phyloP scores from a whole-genome alignment of 75 land plant species.

The Cryptomeria japonica region DNA sequence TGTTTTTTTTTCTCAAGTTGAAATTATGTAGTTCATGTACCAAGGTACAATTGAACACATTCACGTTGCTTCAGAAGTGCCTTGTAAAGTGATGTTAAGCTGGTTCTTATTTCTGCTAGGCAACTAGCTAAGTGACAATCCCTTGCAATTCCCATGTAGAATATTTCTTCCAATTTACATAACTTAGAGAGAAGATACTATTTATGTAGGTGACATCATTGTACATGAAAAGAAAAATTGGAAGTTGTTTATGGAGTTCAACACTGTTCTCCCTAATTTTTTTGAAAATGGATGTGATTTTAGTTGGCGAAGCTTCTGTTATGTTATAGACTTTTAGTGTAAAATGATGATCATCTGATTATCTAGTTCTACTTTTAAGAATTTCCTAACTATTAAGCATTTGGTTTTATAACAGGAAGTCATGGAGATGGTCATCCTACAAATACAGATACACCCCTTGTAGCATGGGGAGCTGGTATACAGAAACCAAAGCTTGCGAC shows the following conservation, averaged over 20 bases:
- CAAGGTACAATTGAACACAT: neutral
- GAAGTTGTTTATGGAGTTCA: neutral
- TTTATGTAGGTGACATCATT: neutral
- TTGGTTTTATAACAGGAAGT: conserved; percentile 57
- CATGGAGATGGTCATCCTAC: conserved; percentile 98
- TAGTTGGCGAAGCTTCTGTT: neutral
- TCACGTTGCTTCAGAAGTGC: neutral
- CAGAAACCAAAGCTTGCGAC: conserved; percentile 54
- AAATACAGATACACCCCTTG: conserved; percentile 95
- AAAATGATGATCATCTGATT: neutral
- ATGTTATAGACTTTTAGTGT: neutral
- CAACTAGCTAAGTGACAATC: neutral
- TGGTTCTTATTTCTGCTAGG: neutral
- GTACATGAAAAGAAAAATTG: neutral
- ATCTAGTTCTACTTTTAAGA: neutral
- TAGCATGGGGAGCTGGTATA: conserved; percentile 97
- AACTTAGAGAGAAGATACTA: neutral
- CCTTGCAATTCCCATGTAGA: neutral
- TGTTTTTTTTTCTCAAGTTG: neutral
- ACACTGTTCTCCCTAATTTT: neutral
- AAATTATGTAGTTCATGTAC: neutral
- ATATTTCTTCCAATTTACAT: neutral
- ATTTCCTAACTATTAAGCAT: neutral
- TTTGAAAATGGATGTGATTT: neutral
- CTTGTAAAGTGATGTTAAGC: neutral